Evolutionary conservation across 2,329 filamentous ascomycete genomes (phyloP).

Genomic region (Clathrospora elynae): DNA sequence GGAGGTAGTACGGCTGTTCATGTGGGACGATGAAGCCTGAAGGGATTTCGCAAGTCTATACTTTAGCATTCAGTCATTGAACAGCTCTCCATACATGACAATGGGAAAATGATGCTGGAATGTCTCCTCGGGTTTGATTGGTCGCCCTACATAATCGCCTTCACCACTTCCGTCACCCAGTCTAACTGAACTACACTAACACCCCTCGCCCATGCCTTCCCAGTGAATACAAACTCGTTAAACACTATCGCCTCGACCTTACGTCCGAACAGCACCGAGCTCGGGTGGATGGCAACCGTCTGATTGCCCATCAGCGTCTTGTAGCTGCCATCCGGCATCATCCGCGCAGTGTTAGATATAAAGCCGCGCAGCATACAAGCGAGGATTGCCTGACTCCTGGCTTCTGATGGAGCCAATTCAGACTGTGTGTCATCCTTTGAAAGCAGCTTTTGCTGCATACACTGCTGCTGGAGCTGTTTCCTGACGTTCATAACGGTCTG

Average conservation of each 20-base stretch:
- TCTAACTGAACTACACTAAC: conserved; percentile 67
- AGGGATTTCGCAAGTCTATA: not conserved
- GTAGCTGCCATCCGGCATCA: conserved; percentile 66
- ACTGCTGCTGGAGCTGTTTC: conserved; percentile 65
- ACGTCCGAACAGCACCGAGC: conserved; percentile 62
- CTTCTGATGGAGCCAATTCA: conserved; percentile 43
- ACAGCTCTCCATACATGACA: no score
- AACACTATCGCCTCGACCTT: conserved; percentile 67
- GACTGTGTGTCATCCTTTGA: conserved; percentile 23
- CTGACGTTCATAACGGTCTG: conserved; percentile 68
- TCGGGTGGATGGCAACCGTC: conserved; percentile 66
- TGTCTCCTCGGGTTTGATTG: no score
- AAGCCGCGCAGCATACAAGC: conserved; percentile 65
- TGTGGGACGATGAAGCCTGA: not conserved
- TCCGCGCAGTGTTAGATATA: conserved; percentile 63
- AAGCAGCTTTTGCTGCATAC: conserved; percentile 54
- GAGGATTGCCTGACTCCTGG: conserved; percentile 57
- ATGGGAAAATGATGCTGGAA: no score
- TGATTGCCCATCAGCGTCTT: conserved; percentile 66
- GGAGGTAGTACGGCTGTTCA: conserved; percentile 33
- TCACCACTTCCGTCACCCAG: conserved; percentile 62
- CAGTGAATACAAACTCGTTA: conserved; percentile 69
- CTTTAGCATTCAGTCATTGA: no score
- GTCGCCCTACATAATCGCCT: conserved; percentile 37
- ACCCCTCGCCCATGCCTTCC: conserved; percentile 64